Evolutionary conservation across 495 filamentous ascomycete genomes (phyloP).

Genomic region (Annulohypoxylon bovei): DNA sequence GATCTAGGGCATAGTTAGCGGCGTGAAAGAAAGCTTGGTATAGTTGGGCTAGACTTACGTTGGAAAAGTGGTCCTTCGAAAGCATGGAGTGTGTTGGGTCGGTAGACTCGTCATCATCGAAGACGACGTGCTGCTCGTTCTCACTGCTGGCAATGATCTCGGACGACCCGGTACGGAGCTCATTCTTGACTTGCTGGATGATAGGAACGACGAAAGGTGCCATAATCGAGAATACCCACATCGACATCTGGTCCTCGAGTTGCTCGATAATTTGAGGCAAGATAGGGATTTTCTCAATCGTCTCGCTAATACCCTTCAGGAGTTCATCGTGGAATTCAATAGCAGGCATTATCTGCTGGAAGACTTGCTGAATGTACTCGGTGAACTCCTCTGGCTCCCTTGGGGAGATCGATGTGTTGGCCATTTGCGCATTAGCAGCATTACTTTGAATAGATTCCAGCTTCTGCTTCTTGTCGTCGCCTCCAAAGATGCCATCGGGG

Average conservation of each 20-base stretch:
- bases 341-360: conserved; percentile 81
- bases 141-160: conserved; percentile 85
- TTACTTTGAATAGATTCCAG: conserved; percentile 73
- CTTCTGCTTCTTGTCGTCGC: conserved; percentile 71
- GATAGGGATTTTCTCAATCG: conserved; percentile 82
- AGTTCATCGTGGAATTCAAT: conserved; percentile 89
- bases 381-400: conserved; percentile 81
- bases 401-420: conserved; percentile 71
- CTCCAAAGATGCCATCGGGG: conserved; percentile 77
- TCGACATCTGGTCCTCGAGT: conserved; percentile 77
- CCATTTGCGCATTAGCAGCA: conserved; percentile 72
- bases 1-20: conserved; percentile 57
- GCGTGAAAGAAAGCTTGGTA: neutral
- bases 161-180: conserved; percentile 82
- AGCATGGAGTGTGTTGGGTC: conserved; percentile 97
- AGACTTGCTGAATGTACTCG: conserved; percentile 69
- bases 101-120: conserved; percentile 75
- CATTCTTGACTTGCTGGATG: conserved; percentile 83
- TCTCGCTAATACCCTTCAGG: conserved; percentile 77
- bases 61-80: conserved; percentile 91
- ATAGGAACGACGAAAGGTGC: conserved; percentile 88
- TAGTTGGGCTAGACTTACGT: conserved; percentile 51
- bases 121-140: conserved; percentile 84
- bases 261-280: conserved; percentile 82
- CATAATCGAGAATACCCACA: conserved; percentile 87